These are phyloP conservation scores for Daldinia eschscholtzii DNA, from an alignment of 2,329 filamentous ascomycete genomes.

Conservation along the genomic window DNA sequence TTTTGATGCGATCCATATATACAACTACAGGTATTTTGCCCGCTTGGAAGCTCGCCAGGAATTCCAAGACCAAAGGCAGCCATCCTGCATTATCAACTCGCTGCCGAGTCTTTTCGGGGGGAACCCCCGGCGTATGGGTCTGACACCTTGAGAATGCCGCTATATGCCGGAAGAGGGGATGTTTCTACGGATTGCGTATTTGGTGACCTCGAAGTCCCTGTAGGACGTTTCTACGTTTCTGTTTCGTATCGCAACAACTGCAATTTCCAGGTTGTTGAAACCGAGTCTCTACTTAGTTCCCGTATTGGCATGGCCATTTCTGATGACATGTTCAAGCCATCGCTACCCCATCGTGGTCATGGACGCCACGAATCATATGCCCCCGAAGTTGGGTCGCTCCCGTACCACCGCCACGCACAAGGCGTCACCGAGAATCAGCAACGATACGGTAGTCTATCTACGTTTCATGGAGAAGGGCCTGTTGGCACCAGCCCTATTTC, in stretches of 20 bases:
- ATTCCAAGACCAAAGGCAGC: conserved; percentile 78
- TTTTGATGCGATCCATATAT: conserved; percentile 91
- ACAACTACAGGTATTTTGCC: conserved; percentile 85
- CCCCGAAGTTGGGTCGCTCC: conserved; percentile 79
- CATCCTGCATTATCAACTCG: conserved; percentile 77
- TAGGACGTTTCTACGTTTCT: conserved; percentile 83
- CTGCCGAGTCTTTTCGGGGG: conserved; percentile 80
- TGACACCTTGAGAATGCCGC: conserved; percentile 78
- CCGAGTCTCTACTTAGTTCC: conserved; percentile 90
- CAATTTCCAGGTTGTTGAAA: conserved; percentile 91
- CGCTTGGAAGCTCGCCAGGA: conserved; percentile 84
- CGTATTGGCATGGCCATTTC: conserved; percentile 88
- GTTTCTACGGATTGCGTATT: conserved; percentile 83
- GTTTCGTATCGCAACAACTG: conserved; percentile 90
- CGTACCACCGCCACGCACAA: conserved; percentile 67
- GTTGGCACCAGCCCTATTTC: conserved; percentile 89
- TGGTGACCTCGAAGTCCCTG: conserved; percentile 86
- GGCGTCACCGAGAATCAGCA: conserved; percentile 74
- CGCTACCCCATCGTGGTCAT: conserved; percentile 69
- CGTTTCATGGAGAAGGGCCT: conserved; percentile 84
- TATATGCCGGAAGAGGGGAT: conserved; percentile 73
- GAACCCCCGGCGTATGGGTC: conserved; percentile 65
- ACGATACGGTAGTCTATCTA: conserved; percentile 90
- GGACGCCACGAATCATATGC: conserved; percentile 55
- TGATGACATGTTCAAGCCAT: conserved; percentile 87